Evolutionary conservation across 352 stramenopile genomes (phyloP), one percentile per base, ranked within the genome.

Genomic region (Pythium aquatile): DNA sequence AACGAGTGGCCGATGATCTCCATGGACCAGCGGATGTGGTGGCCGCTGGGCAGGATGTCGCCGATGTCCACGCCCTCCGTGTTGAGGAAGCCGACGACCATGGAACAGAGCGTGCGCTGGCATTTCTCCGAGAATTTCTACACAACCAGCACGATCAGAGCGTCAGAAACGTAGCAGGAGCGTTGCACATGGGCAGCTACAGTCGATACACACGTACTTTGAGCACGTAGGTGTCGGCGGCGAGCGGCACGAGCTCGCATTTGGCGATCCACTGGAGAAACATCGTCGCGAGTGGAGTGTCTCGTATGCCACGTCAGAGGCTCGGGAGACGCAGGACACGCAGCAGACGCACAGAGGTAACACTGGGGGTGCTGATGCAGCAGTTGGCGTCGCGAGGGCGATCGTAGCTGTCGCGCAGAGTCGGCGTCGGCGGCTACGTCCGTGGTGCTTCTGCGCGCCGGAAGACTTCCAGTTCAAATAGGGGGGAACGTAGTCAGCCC

Each of bases 121-220:
- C 87, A 93, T 77, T 91, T 91, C 52, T 93, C 85, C 39, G 86
- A 87, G 78, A 96, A 96, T 83, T 89, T 93, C 84, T 92, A 53
- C 32, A 42, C 20, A 49, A 26, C 17, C 7, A 59, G 53, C 55
- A 5, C 10, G 2, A 54, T 13, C 2, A 42, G 26, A 55, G 13
- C 46, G 39, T 39, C 24, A 24, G 37, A 44, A 30, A 24, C 13
- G 17, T 13, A 46, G 53, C 28, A 3, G 17, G 2, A 56, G 49
- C 16, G n/a, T 29, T 53, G 58, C 30, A 64, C 32, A 39, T 39
- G 37, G 37, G 40, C 5, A 53, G n/a, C 17, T 2, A 35, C 7
- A 62, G 26, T 2, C 9, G 42, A 35, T 61, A n/a, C 55, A 44
- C 1, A 10, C 20, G 53, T 51, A 87, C 81, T 71, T 94, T 93